A percentile compares a stretch with the other conserved stretches of the same genome.
These are phyloP conservation scores for Penicillium subrubescens DNA, from an alignment of 495 filamentous ascomycete genomes.

Conservation along the genomic window DNA sequence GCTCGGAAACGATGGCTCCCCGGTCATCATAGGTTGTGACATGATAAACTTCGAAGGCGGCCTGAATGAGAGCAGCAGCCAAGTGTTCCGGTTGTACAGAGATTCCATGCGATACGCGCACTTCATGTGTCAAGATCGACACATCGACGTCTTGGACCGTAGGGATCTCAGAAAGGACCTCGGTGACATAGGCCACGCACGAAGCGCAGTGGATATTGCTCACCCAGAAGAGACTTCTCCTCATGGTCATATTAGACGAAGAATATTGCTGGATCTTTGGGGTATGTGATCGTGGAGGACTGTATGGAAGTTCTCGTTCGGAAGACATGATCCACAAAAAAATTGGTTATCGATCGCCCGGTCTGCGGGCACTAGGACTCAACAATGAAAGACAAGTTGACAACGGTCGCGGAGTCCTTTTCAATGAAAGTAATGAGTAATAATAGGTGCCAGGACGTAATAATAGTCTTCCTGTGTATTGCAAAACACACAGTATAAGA, in stretches of 20 bases:
- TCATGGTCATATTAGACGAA: conserved; percentile 1
- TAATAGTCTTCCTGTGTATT: neutral
- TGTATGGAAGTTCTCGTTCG: neutral
- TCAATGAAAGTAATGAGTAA: neutral
- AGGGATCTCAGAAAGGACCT: conserved; percentile 39
- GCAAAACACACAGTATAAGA: neutral
- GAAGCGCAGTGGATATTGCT: conserved; percentile 57
- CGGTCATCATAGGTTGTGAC: conserved; percentile 42
- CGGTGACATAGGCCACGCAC: conserved; percentile 52
- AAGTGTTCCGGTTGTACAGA: conserved; percentile 34
- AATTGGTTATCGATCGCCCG: neutral
- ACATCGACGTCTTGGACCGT: conserved; percentile 43
- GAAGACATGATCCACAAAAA: conserved; percentile 17
- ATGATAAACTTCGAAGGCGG: conserved; percentile 53
- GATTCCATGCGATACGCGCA: conserved; percentile 41
- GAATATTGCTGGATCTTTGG: conserved; percentile 14
- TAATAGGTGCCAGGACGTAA: neutral
- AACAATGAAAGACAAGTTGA: neutral
- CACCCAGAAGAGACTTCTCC: conserved; percentile 46
- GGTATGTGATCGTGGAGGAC: neutral
- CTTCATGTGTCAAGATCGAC: conserved; percentile 48
- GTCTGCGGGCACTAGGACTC: neutral
- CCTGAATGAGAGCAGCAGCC: conserved; percentile 46
- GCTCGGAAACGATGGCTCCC: conserved; percentile 33
- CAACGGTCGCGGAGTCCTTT: neutral